phyloP scores from a whole-genome alignment of 1,284 basidiomycete genomes.

The Anthracocystis walkeri region DNA sequence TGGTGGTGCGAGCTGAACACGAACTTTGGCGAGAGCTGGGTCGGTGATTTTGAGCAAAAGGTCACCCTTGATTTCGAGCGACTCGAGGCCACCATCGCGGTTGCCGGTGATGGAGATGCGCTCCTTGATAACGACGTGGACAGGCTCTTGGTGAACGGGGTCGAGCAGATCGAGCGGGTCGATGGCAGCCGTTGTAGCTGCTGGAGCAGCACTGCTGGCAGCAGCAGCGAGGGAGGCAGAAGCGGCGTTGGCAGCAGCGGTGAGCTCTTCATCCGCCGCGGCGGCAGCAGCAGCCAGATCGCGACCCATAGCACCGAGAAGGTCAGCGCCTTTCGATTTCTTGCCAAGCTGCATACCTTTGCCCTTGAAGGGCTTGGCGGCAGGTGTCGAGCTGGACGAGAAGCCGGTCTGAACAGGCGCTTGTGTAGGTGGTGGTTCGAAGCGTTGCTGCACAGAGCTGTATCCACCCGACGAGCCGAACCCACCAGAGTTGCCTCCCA shows the following conservation, averaged over 20 bases:
- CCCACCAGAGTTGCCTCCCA: constrained; percentile 49
- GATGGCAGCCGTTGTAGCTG: constrained; percentile 71
- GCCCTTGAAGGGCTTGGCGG: constrained; percentile 85
- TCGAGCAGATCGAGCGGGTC: constrained; percentile 73
- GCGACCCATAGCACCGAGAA: constrained; percentile 84
- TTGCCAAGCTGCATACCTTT: constrained; percentile 99
- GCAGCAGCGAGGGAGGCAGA: constrained; percentile 58
- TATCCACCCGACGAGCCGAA: constrained; percentile 47
- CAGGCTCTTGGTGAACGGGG: constrained; percentile 81
- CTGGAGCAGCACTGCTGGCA: constrained; percentile 60
- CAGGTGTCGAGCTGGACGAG: constrained; percentile 44
- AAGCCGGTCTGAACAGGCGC: constrained; percentile 61
- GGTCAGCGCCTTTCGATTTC: constrained; percentile 86
- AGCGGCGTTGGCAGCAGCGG: constrained; percentile 71
- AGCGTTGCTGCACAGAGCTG: constrained; percentile 41
- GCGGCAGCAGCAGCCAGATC: constrained; percentile 50
- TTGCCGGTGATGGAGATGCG: constrained; percentile 82
- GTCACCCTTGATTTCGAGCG: constrained; percentile 91
- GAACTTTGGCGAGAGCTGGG: constrained; percentile 80
- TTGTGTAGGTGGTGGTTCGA: constrained; percentile 55
- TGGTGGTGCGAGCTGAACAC: constrained; percentile 76
- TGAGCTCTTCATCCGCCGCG: constrained; percentile 70
- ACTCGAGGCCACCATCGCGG: constrained; percentile 89
- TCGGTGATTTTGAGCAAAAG: constrained; percentile 90
- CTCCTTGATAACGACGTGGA: constrained; percentile 89